phyloP scores from a whole-genome alignment of 2,329 filamentous ascomycete genomes.

The Hypoxylon rubiginosum region DNA sequence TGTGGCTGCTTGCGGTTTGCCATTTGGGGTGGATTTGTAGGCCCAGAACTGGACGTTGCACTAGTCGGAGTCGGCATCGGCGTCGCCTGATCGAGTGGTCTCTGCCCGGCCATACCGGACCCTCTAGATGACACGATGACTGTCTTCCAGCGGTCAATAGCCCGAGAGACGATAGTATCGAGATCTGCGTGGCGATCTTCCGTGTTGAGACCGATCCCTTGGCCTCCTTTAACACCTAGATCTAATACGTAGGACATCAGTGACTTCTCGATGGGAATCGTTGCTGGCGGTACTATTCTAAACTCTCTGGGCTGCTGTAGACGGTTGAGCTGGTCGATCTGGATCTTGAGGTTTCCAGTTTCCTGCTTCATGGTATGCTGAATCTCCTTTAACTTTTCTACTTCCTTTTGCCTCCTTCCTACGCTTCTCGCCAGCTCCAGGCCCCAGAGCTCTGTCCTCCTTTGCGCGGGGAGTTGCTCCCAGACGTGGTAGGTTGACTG shows the following conservation, averaged over 20 bases:
- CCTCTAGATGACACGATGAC: constrained; percentile 68
- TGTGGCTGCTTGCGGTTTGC: constrained; percentile 42
- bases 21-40: constrained; percentile 33
- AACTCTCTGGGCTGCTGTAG: constrained; percentile 73
- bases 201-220: constrained; percentile 61
- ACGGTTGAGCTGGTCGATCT: constrained; percentile 71
- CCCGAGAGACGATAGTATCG: constrained; percentile 64
- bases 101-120: constrained; percentile 65
- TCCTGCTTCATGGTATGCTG: constrained; percentile 69
- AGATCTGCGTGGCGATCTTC: constrained; percentile 68
- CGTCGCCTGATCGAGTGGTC: constrained; percentile 58
- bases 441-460: constrained; percentile 71
- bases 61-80: constrained; percentile 43
- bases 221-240: constrained; percentile 57
- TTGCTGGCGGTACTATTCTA: constrained; percentile 65
- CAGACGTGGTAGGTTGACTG: constrained; percentile 83
- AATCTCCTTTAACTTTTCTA: constrained; percentile 64
- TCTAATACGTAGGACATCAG: constrained; percentile 63
- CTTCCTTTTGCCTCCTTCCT: constrained; percentile 68
- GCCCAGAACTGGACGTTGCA: constrained; percentile 35
- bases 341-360: constrained; percentile 66
- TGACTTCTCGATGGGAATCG: constrained; percentile 65
- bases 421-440: constrained; percentile 73
- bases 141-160: constrained; percentile 73
- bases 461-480: constrained; percentile 71